These are phyloP conservation scores for Truncatella angustata DNA, from an alignment of 2,329 filamentous ascomycete species.

Conservation along the genomic window DNA sequence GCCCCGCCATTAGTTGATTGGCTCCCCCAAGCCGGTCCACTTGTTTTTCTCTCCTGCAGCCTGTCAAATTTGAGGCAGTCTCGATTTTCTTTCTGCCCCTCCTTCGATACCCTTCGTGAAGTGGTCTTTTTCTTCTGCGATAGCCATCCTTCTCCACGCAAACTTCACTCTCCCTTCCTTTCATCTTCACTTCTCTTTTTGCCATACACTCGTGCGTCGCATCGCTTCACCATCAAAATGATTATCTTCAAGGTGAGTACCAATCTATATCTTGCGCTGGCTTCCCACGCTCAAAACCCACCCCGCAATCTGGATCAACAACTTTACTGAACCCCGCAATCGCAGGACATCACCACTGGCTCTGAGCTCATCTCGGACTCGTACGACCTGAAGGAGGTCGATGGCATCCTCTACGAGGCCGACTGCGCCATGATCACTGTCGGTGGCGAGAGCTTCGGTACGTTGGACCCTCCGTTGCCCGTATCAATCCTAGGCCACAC, in stretches of 20 bases:
- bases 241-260: conserved; percentile 68
- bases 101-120: conserved; percentile 6
- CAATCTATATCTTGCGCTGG: not conserved
- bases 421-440: conserved; percentile 89
- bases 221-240: conserved; percentile 54
- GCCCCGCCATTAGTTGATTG: not conserved
- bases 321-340: conserved; percentile 12
- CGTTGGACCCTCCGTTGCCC: conserved; percentile 31
- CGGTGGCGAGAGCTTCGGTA: conserved; percentile 71
- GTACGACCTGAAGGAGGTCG: conserved; percentile 77
- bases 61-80: conserved; percentile 6
- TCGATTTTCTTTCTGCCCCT: conserved; percentile 9
- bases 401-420: conserved; percentile 81
- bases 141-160: conserved; percentile 2
- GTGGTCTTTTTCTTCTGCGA: not conserved
- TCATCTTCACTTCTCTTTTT: conserved; percentile 4
- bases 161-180: not conserved
- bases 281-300: not conserved
- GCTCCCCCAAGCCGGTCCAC: not conserved
- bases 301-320: conserved; percentile 1
- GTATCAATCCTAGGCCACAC: not conserved
- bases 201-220: conserved; percentile 11
- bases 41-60: conserved; percentile 1
- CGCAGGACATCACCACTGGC: conserved; percentile 79
- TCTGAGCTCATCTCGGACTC: conserved; percentile 93